These are phyloP conservation scores for Hypoxylon sp. DNA, from an alignment of 2,329 filamentous ascomycete species.

Conservation along the genomic window DNA sequence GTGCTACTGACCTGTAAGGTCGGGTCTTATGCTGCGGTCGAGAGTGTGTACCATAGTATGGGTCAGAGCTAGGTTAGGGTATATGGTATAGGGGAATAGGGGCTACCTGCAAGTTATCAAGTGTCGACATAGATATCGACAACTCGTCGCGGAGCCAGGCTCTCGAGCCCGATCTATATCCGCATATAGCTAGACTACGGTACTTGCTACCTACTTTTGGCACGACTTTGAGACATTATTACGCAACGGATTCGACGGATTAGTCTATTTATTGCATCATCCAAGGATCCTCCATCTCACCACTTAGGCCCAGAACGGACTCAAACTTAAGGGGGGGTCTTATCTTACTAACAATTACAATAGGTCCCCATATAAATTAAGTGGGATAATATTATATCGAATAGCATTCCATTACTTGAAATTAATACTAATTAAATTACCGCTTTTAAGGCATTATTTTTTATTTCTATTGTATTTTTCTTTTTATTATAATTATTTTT, in stretches of 20 bases:
- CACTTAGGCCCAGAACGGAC: too few species aligned
- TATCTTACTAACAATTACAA: too few species aligned
- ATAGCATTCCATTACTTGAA: too few species aligned
- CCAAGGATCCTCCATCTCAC: slow-evolving; percentile 5
- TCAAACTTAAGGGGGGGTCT: too few species aligned
- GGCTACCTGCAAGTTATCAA: background rate
- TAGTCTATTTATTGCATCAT: slow-evolving; percentile 41
- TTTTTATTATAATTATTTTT: too few species aligned
- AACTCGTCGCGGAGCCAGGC: background rate
- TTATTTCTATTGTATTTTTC: too few species aligned
- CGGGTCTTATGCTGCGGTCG: too few species aligned
- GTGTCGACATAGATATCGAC: too few species aligned
- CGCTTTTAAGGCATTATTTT: too few species aligned
- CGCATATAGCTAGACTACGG: slow-evolving; percentile 1
- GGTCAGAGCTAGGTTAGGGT: background rate
- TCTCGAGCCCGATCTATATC: background rate
- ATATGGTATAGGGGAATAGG: background rate
- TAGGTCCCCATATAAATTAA: too few species aligned
- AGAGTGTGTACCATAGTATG: background rate
- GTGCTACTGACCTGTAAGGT: background rate
- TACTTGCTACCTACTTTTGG: background rate
- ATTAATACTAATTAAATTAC: too few species aligned
- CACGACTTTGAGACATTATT: slow-evolving; percentile 26
- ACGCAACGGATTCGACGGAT: slow-evolving; percentile 37
- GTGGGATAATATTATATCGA: too few species aligned